Conservation (phyloP, 352 stramenopile genomes). For the Chrysophaeum taylorii region DNA sequence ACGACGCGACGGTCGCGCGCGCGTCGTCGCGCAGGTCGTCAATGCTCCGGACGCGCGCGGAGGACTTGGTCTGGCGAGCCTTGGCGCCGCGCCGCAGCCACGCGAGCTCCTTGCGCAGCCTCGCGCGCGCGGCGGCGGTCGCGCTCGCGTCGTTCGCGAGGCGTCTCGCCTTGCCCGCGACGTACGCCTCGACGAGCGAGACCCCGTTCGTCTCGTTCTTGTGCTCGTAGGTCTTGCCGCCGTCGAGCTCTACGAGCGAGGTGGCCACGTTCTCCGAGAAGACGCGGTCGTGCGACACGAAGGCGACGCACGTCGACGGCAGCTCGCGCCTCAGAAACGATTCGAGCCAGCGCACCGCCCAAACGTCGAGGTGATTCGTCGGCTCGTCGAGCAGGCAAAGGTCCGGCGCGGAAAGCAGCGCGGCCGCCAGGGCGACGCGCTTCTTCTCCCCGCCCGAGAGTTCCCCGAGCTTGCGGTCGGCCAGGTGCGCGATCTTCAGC, state of each 20-base stretch:
- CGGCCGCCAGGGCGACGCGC: constrained; percentile 47
- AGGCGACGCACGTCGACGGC: constrained; percentile 52
- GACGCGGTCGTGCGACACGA: constrained; percentile 77
- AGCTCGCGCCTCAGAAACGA: constrained; percentile 74
- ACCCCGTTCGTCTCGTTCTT: neutral
- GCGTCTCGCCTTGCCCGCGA: constrained; percentile 22
- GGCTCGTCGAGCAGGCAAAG: constrained; percentile 89
- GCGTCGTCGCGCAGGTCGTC: constrained; percentile 53
- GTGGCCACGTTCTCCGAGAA: constrained; percentile 60
- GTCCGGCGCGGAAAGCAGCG: constrained; percentile 47
- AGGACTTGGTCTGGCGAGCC: constrained; percentile 53
- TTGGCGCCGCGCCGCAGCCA: constrained; percentile 47
- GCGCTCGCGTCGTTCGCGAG: constrained; percentile 37
- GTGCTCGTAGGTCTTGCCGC: constrained; percentile 25
- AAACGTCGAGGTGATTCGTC: constrained; percentile 90
- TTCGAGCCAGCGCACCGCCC: constrained; percentile 79
- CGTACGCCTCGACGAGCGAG: neutral
- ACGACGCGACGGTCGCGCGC: too few species aligned
- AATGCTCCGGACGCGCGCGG: constrained; percentile 47
- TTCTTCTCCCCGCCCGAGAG: constrained; percentile 39
- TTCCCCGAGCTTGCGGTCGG: constrained; percentile 57
- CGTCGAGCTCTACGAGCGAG: constrained; percentile 33
- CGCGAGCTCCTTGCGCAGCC: constrained; percentile 27
- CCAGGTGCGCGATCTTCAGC: constrained; percentile 60
- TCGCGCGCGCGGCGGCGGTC: neutral